Percentiles rank a stretch among this genome's conserved stretches.
Conservation (phyloP, 768 basidiomycete genomes). For the Suillus paluster region DNA sequence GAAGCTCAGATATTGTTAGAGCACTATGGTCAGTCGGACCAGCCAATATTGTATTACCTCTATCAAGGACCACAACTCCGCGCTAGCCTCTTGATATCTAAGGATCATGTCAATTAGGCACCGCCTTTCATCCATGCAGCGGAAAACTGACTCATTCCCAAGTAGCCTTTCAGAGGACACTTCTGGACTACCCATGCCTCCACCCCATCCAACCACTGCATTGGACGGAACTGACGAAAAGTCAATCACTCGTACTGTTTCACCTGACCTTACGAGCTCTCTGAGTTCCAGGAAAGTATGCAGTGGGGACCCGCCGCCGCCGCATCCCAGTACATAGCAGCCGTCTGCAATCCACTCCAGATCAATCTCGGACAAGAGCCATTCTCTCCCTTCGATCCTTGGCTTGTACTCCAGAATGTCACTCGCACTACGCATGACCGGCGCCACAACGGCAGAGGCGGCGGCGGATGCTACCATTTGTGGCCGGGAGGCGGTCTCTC, state of each 20-base stretch:
- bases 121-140: background rate
- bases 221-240: conserved; percentile 46
- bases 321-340: conserved; percentile 64
- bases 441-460: conserved; percentile 19
- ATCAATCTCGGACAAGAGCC: conserved; percentile 51
- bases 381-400: conserved; percentile 43
- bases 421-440: conserved; percentile 18
- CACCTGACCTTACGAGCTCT: conserved; percentile 56
- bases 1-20: conserved; percentile 8
- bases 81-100: conserved; percentile 40
- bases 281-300: conserved; percentile 53
- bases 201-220: conserved; percentile 45
- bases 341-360: conserved; percentile 66
- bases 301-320: conserved; percentile 66
- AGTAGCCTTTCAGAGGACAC: conserved; percentile 42
- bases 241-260: conserved; percentile 50
- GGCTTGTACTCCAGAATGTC: conserved; percentile 43
- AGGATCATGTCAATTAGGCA: background rate
- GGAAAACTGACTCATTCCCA: conserved; percentile 38
- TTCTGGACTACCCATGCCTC: conserved; percentile 48
- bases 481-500: conserved; percentile 6
- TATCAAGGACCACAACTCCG: conserved; percentile 32
- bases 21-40: conserved; percentile 1
- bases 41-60: conserved; percentile 18
- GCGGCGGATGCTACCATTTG: conserved; percentile 10